phyloP scores from a whole-genome alignment of 345 rosid species.

The Camelina neglecta region DNA sequence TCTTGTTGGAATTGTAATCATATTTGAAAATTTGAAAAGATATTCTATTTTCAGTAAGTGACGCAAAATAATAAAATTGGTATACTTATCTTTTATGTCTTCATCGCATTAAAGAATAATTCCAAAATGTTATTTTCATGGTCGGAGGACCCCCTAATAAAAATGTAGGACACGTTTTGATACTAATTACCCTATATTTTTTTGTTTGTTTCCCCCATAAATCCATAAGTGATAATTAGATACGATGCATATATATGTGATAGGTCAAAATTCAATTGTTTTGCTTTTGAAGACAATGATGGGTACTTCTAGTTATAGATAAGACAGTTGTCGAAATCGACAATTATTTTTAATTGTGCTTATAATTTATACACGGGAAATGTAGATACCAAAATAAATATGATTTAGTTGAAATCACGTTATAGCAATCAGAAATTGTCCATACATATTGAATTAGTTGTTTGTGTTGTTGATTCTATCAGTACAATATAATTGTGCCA shows the following conservation, averaged over 20 bases:
- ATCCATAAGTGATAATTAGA: conserved; percentile 9
- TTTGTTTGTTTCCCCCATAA: not conserved
- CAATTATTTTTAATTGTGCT: conserved; percentile 26
- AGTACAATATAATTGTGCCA: not conserved
- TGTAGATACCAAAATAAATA: conserved; percentile 17
- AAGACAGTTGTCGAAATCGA: conserved; percentile 27
- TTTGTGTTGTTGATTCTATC: conserved; percentile 3
- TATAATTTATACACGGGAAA: conserved; percentile 1
- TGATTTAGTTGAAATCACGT: conserved; percentile 20
- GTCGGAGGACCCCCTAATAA: conserved; percentile 25
- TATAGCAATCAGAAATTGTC: conserved; percentile 8
- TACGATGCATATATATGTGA: conserved; percentile 20
- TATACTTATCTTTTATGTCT: conserved; percentile 21
- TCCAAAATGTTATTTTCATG: conserved; percentile 22
- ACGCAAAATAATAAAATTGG: not conserved
- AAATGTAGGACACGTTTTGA: conserved; percentile 33
- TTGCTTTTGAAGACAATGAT: conserved; percentile 33
- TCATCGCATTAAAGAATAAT: conserved; percentile 17
- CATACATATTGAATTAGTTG: conserved; percentile 6
- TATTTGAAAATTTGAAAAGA: not conserved
- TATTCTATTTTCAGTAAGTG: conserved; percentile 1
- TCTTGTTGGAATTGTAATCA: not conserved
- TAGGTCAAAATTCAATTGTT: conserved; percentile 31
- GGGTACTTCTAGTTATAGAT: conserved; percentile 17
- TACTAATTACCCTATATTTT: conserved; percentile 36